Percentiles rank a stretch among this genome's conserved stretches.
These are phyloP conservation scores for Fusarium sp. DNA, from an alignment of 2,329 filamentous ascomycete genomes.

Conservation along the genomic window DNA sequence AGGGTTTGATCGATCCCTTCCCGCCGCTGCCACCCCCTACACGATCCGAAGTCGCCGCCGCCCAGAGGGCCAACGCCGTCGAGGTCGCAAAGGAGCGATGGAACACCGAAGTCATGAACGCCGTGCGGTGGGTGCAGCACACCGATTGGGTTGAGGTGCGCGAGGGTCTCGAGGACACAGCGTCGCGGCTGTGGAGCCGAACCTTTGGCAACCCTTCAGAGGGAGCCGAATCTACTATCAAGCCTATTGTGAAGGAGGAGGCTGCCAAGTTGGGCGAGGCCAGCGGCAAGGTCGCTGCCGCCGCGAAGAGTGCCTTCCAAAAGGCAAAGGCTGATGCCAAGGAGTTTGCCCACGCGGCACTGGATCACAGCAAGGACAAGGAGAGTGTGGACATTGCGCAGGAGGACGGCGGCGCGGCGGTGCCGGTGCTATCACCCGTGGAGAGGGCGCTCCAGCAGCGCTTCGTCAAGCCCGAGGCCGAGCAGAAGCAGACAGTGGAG, in stretches of 20 bases:
- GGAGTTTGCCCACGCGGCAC: conserved; percentile 33
- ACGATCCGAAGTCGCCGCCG: conserved; percentile 62
- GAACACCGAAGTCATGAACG: conserved; percentile 78
- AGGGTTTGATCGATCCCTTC: conserved; percentile 63
- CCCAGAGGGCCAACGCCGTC: conserved; percentile 66
- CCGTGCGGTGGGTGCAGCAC: conserved; percentile 74
- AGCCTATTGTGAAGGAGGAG: conserved; percentile 51
- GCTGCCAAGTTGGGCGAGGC: conserved; percentile 38
- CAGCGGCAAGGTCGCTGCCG: conserved; percentile 45
- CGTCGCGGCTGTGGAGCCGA: conserved; percentile 59
- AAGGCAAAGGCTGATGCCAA: conserved; percentile 47
- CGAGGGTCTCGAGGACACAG: conserved; percentile 66
- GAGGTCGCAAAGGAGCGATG: conserved; percentile 81
- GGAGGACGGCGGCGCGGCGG: conserved; percentile 48
- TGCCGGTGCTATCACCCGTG: conserved; percentile 51
- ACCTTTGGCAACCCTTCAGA: conserved; percentile 51
- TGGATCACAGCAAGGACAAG: conserved; percentile 50
- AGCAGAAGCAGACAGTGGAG: conserved; percentile 62
- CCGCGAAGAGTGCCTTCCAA: conserved; percentile 52
- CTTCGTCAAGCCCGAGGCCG: conserved; percentile 57
- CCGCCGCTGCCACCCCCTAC: conserved; percentile 61
- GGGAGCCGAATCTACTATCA: conserved; percentile 45
- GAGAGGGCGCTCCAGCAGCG: conserved; percentile 65
- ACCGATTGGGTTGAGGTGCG: conserved; percentile 74
- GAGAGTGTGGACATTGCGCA: conserved; percentile 50